These are phyloP conservation scores for Hirschfeldia incana DNA, from an alignment of 345 rosid species.

Conservation along the genomic window DNA sequence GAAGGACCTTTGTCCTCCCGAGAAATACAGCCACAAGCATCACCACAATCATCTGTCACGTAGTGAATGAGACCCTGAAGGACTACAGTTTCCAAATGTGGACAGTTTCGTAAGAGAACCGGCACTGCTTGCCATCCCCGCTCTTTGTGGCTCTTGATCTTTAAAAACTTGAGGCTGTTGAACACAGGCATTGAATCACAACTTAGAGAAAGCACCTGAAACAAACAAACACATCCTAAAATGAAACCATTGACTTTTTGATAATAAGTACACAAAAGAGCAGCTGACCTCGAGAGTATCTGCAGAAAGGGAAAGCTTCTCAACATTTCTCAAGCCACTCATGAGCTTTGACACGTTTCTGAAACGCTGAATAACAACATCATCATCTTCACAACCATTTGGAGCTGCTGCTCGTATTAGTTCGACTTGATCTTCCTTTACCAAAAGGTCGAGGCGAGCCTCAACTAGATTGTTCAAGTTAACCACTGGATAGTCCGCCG, in stretches of 20 bases:
- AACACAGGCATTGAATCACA: conserved; percentile 7
- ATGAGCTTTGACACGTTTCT: conserved; percentile 3
- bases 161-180: conserved; percentile 12
- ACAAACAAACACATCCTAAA: neutral
- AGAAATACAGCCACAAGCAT: conserved; percentile 16
- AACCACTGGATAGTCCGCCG: neutral
- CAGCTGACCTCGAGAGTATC: conserved; percentile 10
- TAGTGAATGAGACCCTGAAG: conserved; percentile 10
- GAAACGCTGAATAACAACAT: neutral
- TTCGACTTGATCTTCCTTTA: neutral
- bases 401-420: neutral
- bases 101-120: conserved; percentile 5
- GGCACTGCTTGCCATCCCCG: conserved; percentile 27
- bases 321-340: neutral
- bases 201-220: conserved; percentile 10
- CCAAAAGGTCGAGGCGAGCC: neutral
- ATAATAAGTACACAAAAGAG: neutral
- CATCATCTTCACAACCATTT: neutral
- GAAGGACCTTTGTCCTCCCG: conserved; percentile 6
- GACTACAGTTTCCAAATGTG: neutral
- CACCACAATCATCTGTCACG: conserved; percentile 13
- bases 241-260: neutral
- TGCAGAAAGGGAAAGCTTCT: neutral
- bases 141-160: neutral
- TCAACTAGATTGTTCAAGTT: neutral